Conservation (phyloP, 2,329 filamentous ascomycete species). For the Ilyonectria mors-panacis region DNA sequence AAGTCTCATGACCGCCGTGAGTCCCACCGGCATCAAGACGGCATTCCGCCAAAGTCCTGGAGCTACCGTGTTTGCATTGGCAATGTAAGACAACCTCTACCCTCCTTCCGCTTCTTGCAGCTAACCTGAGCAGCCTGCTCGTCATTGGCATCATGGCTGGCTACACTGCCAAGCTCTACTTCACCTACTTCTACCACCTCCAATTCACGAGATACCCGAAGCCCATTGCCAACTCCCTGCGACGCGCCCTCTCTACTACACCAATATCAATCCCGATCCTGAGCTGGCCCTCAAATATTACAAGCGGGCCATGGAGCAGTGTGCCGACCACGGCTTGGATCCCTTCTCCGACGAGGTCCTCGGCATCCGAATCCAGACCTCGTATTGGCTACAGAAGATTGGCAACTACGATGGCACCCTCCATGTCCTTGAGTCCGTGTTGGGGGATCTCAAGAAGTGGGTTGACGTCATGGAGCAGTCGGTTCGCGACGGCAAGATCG, state of each 20-base stretch:
- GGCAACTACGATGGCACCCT: conserved; percentile 79
- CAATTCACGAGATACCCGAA: conserved; percentile 75
- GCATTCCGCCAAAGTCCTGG: conserved; percentile 54
- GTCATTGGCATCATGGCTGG: conserved; percentile 49
- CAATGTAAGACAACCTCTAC: conserved; percentile 46
- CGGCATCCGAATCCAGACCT: conserved; percentile 88
- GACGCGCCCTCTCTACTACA: conserved; percentile 91
- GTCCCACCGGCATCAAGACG: conserved; percentile 53
- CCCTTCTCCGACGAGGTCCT: conserved; percentile 93
- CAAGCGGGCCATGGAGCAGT: conserved; percentile 81
- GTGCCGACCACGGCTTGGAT: conserved; percentile 82
- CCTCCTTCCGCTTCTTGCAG: neutral
- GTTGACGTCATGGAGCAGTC: conserved; percentile 68
- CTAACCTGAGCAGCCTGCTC: conserved; percentile 46
- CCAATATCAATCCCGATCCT: conserved; percentile 81
- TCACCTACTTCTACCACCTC: conserved; percentile 68
- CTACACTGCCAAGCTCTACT: conserved; percentile 60
- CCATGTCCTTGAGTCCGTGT: conserved; percentile 83
- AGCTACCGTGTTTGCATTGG: conserved; percentile 49
- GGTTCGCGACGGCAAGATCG: conserved; percentile 62
- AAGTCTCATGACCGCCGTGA: conserved; percentile 53
- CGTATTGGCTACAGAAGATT: conserved; percentile 84
- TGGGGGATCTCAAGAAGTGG: conserved; percentile 77
- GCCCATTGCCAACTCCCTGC: conserved; percentile 81
- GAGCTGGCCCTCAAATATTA: conserved; percentile 88